phyloP scores from a whole-genome alignment of 2,329 filamentous ascomycete genomes.

The Paecilomyces formosus region DNA sequence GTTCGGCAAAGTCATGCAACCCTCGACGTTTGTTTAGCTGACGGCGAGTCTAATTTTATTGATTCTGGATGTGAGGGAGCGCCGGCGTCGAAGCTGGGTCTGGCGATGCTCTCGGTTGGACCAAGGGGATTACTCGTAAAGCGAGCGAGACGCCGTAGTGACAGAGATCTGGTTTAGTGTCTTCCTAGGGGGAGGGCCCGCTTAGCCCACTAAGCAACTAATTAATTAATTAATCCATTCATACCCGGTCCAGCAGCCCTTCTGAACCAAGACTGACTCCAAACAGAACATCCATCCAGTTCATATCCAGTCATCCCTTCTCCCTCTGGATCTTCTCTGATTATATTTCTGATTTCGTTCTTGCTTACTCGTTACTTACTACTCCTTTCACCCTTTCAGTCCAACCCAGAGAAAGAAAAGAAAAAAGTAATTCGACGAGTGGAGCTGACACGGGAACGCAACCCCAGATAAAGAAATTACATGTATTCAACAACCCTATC shows the following conservation, averaged over 20 bases:
- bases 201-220: background rate
- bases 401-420: slow-evolving; percentile 6
- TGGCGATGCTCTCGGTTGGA: background rate
- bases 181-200: no score
- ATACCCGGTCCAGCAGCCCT: no score
- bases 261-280: no score
- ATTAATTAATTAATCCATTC: background rate
- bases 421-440: slow-evolving; percentile 1
- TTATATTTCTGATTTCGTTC: slow-evolving; percentile 3
- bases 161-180: no score
- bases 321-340: background rate
- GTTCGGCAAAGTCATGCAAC: background rate
- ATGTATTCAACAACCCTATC: background rate
- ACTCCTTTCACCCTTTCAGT: slow-evolving; percentile 4
- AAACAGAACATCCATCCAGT: no score
- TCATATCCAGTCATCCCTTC: background rate
- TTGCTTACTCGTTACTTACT: background rate
- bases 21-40: background rate
- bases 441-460: slow-evolving; percentile 4
- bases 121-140: background rate
- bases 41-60: background rate
- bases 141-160: background rate
- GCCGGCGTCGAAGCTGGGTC: background rate
- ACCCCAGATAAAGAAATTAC: slow-evolving; percentile 10
- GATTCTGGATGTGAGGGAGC: background rate